Evolutionary conservation across 2,329 filamentous ascomycete species (phyloP), one percentile per base, ranked within the genome.

Genomic region (Colletotrichum falcatum): DNA sequence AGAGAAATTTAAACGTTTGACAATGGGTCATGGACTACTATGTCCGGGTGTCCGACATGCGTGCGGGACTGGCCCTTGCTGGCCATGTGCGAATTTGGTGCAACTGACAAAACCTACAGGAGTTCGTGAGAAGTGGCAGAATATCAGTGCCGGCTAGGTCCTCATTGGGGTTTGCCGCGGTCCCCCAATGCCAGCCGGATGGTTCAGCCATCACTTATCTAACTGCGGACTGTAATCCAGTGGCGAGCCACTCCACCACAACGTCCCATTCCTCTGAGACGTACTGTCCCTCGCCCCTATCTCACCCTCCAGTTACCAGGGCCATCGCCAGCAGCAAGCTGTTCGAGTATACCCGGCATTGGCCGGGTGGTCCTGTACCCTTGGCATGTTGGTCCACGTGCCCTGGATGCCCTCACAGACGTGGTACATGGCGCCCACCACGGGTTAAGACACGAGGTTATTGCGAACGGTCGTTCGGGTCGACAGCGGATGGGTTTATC

Each of bases 291-390:
- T 81, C 80, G 56, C 75, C 76, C 2, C 82, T 85, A 74, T 88
- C 86, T 87, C 87, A 89, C 0, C 85, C 85, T 1, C 85, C 86
- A 14, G 85, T 84, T 83, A 89, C 84, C 86, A 89, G 88, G 2
- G 84, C 87, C 67, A 86, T 79, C 0, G 85, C 86, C 39, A 87
- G 75, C 74, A 89, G 73, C 68, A 89, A 78, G 1, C 82, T 82
- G 2, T 84, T 82, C 44, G 83, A 81, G 83, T n/a, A 84, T 79
- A 20, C 78, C 82, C 14, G 81, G 78, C 78, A 84, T 81, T 81
- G 35, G 81, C 80, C 20, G 81, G 82, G 72, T 84, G 82, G 73
- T 84, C 82, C 66, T 79, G 78, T 0, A 80, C 79, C 2, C 81
- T 84, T 16, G 75, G 76, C 37, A 76, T 78, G 67, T 79, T 77